Evolutionary conservation across 2,329 filamentous ascomycete genomes (phyloP).

Genomic region (Botrytis sinoallii): DNA sequence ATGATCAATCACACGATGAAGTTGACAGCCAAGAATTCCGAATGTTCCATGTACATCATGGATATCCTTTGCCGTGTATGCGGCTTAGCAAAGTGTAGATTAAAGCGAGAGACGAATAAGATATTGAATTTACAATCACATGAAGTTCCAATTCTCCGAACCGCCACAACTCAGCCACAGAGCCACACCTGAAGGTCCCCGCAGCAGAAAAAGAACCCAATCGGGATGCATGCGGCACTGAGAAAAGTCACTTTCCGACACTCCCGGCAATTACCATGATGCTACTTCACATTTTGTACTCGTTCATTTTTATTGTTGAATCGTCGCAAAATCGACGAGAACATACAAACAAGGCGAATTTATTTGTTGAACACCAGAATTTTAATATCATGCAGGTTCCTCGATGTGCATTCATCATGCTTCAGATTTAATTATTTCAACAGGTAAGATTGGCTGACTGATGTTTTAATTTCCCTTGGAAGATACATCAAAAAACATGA

Average conservation of each 20-base stretch:
- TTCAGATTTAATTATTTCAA: background rate
- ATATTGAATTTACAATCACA: background rate
- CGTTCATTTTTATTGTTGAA: background rate
- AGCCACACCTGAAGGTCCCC: background rate
- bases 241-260: background rate
- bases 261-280: background rate
- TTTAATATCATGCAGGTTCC: background rate
- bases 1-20: background rate
- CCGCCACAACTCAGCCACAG: background rate
- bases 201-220: background rate
- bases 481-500: background rate
- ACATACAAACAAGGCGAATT: background rate
- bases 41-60: background rate
- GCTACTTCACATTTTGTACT: background rate
- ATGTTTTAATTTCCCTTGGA: background rate
- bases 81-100: constrained; percentile 7
- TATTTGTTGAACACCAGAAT: background rate
- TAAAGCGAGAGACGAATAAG: background rate
- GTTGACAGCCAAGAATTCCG: background rate
- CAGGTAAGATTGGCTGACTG: background rate
- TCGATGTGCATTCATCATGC: background rate
- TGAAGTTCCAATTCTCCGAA: background rate
- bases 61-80: background rate
- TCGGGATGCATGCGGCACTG: background rate
- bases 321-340: background rate